Conservation (phyloP, 108 stramenopile genomes). For the Nitzschia sp. region DNA sequence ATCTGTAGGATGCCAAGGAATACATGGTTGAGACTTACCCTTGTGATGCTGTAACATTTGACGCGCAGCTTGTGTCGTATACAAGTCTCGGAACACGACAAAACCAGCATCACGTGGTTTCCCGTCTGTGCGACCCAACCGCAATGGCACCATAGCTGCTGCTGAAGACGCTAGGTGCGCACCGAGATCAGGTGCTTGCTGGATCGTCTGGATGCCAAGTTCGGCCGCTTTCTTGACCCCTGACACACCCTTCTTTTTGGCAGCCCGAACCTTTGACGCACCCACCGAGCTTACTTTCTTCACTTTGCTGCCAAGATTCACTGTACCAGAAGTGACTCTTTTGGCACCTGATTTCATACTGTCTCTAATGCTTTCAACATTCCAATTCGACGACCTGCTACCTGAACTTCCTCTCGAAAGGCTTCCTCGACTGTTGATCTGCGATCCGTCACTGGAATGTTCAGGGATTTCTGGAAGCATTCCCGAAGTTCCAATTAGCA, state of each 20-base stretch:
- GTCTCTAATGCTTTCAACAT: not conserved
- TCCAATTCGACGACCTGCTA: not conserved
- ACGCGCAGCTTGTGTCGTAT: slow-evolving; percentile 27
- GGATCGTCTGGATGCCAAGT: not conserved
- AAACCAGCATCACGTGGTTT: slow-evolving; percentile 31
- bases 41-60: slow-evolving; percentile 47
- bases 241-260: not conserved
- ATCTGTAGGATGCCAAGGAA: not conserved
- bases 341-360: not conserved
- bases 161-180: slow-evolving; percentile 8
- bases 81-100: slow-evolving; percentile 37
- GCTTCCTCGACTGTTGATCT: not conserved
- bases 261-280: not conserved
- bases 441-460: not conserved
- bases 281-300: slow-evolving; percentile 10
- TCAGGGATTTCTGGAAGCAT: not conserved
- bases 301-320: not conserved
- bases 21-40: slow-evolving; percentile 1
- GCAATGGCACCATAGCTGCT: slow-evolving; percentile 2
- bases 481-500: not conserved
- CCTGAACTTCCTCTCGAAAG: not conserved
- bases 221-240: slow-evolving; percentile 18
- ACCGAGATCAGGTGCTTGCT: slow-evolving; percentile 1
- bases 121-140: slow-evolving; percentile 18
- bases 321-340: not conserved